Evolutionary conservation across 192 early-diverging fungal species (phyloP), one percentile per base, ranked within the genome.

Genomic region (Umbelopsis isabellina): DNA sequence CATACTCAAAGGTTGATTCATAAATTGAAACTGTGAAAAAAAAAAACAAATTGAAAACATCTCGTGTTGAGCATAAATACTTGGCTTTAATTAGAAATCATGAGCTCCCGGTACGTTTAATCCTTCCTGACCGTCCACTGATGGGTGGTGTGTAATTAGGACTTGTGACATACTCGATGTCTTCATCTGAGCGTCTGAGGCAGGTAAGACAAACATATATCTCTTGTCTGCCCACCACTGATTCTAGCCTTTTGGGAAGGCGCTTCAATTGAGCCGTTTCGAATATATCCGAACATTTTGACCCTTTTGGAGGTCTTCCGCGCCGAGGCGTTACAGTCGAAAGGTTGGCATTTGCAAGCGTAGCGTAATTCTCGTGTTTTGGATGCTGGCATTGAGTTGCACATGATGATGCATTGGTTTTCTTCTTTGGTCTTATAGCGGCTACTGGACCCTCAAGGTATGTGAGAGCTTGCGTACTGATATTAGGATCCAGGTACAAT

Each of bases 161-260:
- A 51, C 71, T 21, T 2, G 22, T 45, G 21, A 68, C 8, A 18
- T 77, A 77, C 1, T 72, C 75, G 10, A 21, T 15, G 69, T 77
- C 75, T 25, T 65, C 20, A 49, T 78, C 76, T 7, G 71, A 66
- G 21, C 72, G 72, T 48, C 73, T 73, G 8, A 78, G 46, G 33
- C 76, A 78, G 10, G 76, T 78, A 22, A 78, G 49, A 45, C 76
- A 78, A 1, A 78, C 76, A 25, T 55, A 49, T 22, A 73, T 66
- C 23, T 73, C 73, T 18, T 33, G 47, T 50, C 55, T 44, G 3
- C 72, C 76, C 1, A 78, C 76, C 4, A 78, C 76, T 1, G 61
- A 47, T 21, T 72, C 76, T 25, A 78, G 46, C 52, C 76, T 27
- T 67, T 73, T 78, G 45, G 76, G 76, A 20, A 78, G 45, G 27